Base-by-base conservation (phyloP, 2,329 filamentous ascomycete species). In the Clonostachys byssicola region DNA sequence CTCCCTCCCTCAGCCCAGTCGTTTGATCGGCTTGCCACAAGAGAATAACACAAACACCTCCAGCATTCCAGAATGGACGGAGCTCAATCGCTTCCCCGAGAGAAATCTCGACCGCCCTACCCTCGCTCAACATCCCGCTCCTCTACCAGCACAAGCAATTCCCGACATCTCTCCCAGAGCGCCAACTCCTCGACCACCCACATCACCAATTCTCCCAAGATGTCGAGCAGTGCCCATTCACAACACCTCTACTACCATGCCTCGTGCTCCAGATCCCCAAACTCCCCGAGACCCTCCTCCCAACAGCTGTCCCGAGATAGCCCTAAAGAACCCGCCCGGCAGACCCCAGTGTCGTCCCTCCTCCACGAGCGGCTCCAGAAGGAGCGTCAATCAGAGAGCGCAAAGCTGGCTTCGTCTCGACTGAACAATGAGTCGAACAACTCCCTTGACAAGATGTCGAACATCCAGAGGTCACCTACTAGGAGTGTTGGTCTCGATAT, bases 341-440 rank as follows among this genome's bases (percentile, higher is more conserved):
- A 66, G 40, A 59, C 61, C 23, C 65, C 68, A 1, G 61, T 74
- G 13, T 82, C 79, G 0, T 71, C 64, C 14, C 75, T 80, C 44
- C 64, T 83, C 3, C 78, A 80, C 42, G 78, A 81, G 56, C 75
- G 70, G 51, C 61, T 83, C n/a, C 71, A 74, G 43, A 72, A 65
- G 30, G 74, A 78, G 53, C 71, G 78, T 34, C 71, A 63, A 46
- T 67, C 69, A 0, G 78, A 81, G 52, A 68, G 66, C 43, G 74
- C 77, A 39, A 70, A 71, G 42, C 47, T 64, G 16, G 61, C 55
- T 42, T 17, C 38, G 9, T 65, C 67, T 17, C 64, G 63, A 33
- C 52, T 62, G 12, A 65, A 64, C 45, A 60, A 62, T 7, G 68
- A 71, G 18, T 61, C 71, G 52, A 65, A 60, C 42, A 58, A 64